A percentile compares a stretch with the other conserved stretches of the same genome.
Conservation (phyloP, 306 rosid genomes). For the Sechiopsis laciniata region DNA sequence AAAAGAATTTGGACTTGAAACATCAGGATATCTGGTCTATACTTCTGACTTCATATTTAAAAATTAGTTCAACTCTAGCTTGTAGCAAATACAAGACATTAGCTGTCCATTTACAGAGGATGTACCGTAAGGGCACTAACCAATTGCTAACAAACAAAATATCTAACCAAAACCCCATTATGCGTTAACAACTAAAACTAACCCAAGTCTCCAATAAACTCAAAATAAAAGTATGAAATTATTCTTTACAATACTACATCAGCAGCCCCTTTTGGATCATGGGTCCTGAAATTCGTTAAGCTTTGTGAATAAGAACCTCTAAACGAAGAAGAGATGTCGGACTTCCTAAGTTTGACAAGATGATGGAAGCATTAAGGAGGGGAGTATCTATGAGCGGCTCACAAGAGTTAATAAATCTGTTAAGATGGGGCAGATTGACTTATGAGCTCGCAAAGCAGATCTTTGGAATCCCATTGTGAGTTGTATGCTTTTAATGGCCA, state of each 20-base stretch:
- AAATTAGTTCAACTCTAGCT: background rate
- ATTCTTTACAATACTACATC: background rate
- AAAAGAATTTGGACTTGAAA: background rate
- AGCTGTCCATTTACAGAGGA: background rate
- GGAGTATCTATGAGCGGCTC: background rate
- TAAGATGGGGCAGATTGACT: background rate
- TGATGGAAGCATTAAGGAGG: background rate
- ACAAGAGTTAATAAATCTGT: background rate
- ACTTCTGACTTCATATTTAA: background rate
- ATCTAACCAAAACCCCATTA: background rate
- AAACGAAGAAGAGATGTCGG: background rate
- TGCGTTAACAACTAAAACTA: background rate
- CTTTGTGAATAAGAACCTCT: background rate
- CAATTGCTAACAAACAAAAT: background rate
- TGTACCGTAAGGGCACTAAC: background rate
- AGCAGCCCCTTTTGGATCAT: background rate
- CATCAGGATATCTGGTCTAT: background rate
- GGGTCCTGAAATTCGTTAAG: background rate
- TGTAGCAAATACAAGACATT: background rate
- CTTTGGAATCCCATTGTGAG: background rate
- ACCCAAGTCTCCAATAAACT: background rate
- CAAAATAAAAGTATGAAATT: background rate
- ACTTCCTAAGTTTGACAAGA: background rate
- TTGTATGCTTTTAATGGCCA: background rate
- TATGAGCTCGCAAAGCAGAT: background rate